Evolutionary conservation across 2,329 filamentous ascomycete genomes (phyloP), one percentile per base, ranked within the genome.

Genomic region (Metarhizium sp.): DNA sequence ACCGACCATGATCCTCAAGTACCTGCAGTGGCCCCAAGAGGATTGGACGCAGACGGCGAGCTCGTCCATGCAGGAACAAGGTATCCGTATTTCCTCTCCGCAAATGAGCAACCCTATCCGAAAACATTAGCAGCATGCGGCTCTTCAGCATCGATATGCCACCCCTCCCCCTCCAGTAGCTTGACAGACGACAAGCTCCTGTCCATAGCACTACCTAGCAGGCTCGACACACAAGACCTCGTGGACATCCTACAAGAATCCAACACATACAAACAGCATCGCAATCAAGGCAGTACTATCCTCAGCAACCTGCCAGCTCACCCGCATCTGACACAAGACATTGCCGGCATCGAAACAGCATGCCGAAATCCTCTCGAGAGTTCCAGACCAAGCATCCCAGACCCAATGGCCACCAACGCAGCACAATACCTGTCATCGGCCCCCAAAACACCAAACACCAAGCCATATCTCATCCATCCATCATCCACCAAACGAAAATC

Each of bases 171-270:
- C 34, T 11, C 48, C 8, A 40, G 25, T 14, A 30, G 32, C 30
- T 29, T 10, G 29, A 42, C 30, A 14, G n/a, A 51, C 10, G 45
- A 30, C 7, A 42, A 52, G 20, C 34, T 29, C 2, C 29, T 29
- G 25, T 50, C 38, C 30, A 18, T 40, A 4, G 18, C 43, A n/a
- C 10, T 51, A 25, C 47, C 51, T 3, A 18, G 32, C 6, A 42
- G 50, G 4, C 32, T 57, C 7, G 50, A 58, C 34, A 34, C 57
- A 11, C 52, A 58, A 51, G 57, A 57, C n/a, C 36, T 58, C 32
- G n/a, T 55, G 13, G 34, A 55, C 18, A 48, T 58, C 14, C 20
- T 57, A 45, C 40, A 52, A 20, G 40, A 56, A 46, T 47, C 56
- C n/a, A 51, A 54, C 16, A 18, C 52, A n/a, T 30, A 49, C 10